phyloP scores from a whole-genome alignment of 2,329 filamentous ascomycete species.

The Fusarium compactum region DNA sequence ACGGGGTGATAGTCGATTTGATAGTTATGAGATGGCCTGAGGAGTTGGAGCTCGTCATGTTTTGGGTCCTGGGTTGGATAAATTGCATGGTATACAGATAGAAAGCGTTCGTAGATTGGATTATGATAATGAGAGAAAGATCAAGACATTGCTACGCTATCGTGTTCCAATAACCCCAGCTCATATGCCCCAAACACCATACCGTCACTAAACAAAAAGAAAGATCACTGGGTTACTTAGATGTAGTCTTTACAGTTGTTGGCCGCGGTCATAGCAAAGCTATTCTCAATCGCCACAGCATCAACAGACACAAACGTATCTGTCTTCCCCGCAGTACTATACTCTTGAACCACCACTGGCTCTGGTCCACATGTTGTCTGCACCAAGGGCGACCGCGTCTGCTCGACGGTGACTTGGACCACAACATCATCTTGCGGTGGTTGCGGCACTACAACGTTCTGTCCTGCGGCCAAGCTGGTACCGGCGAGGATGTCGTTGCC shows the following conservation, averaged over 20 bases:
- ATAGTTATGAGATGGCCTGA: neutral
- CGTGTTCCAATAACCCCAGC: neutral
- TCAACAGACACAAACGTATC: neutral
- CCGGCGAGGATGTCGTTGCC: conserved; percentile 11
- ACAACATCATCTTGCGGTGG: conserved; percentile 2
- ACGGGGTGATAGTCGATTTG: neutral
- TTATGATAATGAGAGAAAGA: neutral
- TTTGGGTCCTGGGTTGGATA: neutral
- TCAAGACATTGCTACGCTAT: neutral
- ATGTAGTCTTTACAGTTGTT: conserved; percentile 1
- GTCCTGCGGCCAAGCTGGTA: neutral
- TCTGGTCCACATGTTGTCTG: neutral
- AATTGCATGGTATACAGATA: neutral
- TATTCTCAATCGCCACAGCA: neutral
- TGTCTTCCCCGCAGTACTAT: neutral
- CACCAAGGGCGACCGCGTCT: neutral
- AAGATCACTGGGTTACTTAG: neutral
- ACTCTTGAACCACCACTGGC: conserved; percentile 9
- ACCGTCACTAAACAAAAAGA: too few species aligned
- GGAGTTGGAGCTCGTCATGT: neutral
- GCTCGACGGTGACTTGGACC: neutral
- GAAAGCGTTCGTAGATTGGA: neutral
- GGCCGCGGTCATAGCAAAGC: neutral
- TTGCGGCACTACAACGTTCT: neutral
- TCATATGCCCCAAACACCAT: neutral